Conservation (phyloP, 2,329 filamentous ascomycete genomes). For the Fusarium liriodendri region DNA sequence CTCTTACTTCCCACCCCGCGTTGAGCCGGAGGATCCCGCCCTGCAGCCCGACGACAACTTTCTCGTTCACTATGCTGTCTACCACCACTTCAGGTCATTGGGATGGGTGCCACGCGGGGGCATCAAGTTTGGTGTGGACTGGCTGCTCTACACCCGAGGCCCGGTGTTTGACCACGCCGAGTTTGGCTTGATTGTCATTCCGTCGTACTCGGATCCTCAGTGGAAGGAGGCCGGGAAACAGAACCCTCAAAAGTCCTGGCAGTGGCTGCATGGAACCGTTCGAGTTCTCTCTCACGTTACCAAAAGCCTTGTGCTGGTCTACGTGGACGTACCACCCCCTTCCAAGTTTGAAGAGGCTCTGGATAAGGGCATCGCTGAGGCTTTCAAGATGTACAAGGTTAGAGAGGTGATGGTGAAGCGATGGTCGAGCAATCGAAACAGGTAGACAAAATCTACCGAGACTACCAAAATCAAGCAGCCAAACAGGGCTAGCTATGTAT, state of each 20-base stretch:
- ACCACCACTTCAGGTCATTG: slow-evolving; percentile 94
- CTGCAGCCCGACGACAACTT: slow-evolving; percentile 85
- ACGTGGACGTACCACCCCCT: slow-evolving; percentile 89
- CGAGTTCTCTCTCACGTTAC: slow-evolving; percentile 89
- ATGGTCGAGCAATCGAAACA: slow-evolving; percentile 85
- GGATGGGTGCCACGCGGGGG: slow-evolving; percentile 95
- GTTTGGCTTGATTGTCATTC: slow-evolving; percentile 87
- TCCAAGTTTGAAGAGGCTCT: slow-evolving; percentile 57
- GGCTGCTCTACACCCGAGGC: slow-evolving; percentile 91
- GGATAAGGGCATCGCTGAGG: slow-evolving; percentile 67
- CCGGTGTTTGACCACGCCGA: slow-evolving; percentile 96
- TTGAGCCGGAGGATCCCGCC: slow-evolving; percentile 47
- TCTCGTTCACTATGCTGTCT: slow-evolving; percentile 86
- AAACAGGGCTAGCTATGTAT: slow-evolving; percentile 10
- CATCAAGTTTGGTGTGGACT: slow-evolving; percentile 95
- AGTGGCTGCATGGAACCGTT: slow-evolving; percentile 89
- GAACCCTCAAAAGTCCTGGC: slow-evolving; percentile 70
- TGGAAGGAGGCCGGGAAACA: slow-evolving; percentile 73
- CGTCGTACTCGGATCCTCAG: slow-evolving; percentile 79
- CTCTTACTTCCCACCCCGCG: slow-evolving; percentile 74
- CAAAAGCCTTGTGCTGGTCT: slow-evolving; percentile 90
- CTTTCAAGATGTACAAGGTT: slow-evolving; percentile 78
- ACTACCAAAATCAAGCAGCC: neutral
- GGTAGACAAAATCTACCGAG: slow-evolving; percentile 41
- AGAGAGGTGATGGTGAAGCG: slow-evolving; percentile 84